Percentiles rank a stretch among this genome's conserved stretches.
phyloP scores from a whole-genome alignment of 179 eudicot genomes.

The Spinacia oleracea region DNA sequence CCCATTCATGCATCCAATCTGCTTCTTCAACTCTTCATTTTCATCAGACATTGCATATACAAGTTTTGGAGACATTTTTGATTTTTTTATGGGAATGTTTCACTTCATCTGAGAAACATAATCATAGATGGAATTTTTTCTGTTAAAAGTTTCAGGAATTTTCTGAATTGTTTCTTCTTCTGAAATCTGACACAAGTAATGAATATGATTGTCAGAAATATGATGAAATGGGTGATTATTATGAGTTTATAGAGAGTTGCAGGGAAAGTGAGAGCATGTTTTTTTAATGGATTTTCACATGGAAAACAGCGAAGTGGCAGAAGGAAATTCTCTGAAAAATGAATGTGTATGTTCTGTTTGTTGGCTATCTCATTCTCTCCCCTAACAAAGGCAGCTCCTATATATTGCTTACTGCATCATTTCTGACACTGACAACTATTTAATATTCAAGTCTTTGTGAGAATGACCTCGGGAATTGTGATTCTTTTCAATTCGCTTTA shows the following conservation, averaged over 20 bases:
- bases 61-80: conserved; percentile 44
- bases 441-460: conserved; percentile 26
- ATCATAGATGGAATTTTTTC: background rate
- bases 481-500: conserved; percentile 7
- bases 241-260: background rate
- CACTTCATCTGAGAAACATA: background rate
- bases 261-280: conserved; percentile 33
- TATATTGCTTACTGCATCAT: conserved; percentile 23
- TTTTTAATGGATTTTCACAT: conserved; percentile 13
- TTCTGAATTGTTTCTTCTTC: background rate
- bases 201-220: background rate
- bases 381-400: conserved; percentile 39
- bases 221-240: background rate
- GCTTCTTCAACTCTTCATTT: conserved; percentile 32
- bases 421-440: conserved; percentile 28
- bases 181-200: background rate
- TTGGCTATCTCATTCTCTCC: conserved; percentile 43
- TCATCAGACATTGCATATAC: conserved; percentile 43
- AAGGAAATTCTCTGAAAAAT: conserved; percentile 4
- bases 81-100: background rate
- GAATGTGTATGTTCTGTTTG: conserved; percentile 27
- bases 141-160: background rate
- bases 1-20: conserved; percentile 47
- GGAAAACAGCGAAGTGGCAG: background rate
- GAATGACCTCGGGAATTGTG: conserved; percentile 23